Conservation (phyloP, 2,329 filamentous ascomycete genomes). For the Colletotrichum musicola region DNA sequence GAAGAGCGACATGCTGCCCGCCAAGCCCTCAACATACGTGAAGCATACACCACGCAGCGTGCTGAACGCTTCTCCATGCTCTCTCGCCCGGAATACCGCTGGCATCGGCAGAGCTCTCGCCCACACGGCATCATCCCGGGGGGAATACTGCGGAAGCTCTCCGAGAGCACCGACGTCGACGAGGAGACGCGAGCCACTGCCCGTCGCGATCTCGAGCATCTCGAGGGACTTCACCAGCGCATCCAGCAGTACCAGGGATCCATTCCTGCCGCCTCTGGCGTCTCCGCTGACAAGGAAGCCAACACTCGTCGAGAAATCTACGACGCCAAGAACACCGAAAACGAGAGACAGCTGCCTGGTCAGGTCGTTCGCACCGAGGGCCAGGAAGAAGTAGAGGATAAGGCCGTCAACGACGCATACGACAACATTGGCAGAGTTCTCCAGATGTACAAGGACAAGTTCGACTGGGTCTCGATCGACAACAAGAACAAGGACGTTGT, state of each 20-base stretch:
- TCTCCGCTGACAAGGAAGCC: not conserved
- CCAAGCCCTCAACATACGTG: constrained; percentile 50
- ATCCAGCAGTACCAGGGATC: constrained; percentile 47
- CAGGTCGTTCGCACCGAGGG: constrained; percentile 58
- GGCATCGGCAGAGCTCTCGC: constrained; percentile 22
- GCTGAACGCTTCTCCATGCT: constrained; percentile 52
- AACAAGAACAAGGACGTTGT: constrained; percentile 62
- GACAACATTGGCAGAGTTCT: constrained; percentile 64
- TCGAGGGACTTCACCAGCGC: constrained; percentile 48
- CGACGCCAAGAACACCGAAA: constrained; percentile 54
- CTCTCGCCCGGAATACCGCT: constrained; percentile 44
- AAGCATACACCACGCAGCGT: constrained; percentile 47
- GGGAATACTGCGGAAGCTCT: constrained; percentile 17
- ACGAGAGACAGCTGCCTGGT: constrained; percentile 57
- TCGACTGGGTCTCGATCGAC: constrained; percentile 65
- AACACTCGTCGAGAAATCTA: constrained; percentile 56
- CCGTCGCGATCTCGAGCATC: constrained; percentile 54
- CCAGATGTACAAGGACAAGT: constrained; percentile 62
- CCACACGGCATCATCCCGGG: constrained; percentile 20
- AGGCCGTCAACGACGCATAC: constrained; percentile 61
- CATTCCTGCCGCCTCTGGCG: not conserved
- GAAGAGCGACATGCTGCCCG: constrained; percentile 52
- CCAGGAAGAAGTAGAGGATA: constrained; percentile 54
- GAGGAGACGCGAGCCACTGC: constrained; percentile 53
- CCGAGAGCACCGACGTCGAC: constrained; percentile 47